Evolutionary conservation across 1,284 basidiomycete species (phyloP), one percentile per base, ranked within the genome.

Genomic region (Ceratobasidium sp.): DNA sequence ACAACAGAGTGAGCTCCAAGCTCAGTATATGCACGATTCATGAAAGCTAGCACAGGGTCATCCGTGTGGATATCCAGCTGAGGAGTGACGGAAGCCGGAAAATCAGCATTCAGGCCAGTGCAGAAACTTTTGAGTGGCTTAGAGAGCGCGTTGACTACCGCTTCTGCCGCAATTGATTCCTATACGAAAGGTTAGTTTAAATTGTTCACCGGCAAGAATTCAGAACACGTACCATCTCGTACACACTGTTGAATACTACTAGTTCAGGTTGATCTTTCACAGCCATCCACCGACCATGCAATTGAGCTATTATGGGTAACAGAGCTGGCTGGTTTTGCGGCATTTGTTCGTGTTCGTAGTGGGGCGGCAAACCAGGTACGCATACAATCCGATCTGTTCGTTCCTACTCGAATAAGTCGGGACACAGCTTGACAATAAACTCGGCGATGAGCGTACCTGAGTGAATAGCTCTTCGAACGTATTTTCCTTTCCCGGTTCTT

Each of bases 281-380:
- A 44, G 28, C 38, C 50, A 42, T n/a, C 70, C 70, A 61, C 7
- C 70, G 57, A 10, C 12, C 26, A n/a, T 50, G 23, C 44, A 50
- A 33, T 20, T 44, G n/a, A 23, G 26, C 33, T 7, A 64, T 17
- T 10, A 52, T 7, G 10, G 70, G 44, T 9, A 48, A 26, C 5
- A 64, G n/a, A 26, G 48, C 20, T 2, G 70, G 46, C 28, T 62
- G 56, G 17, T 28, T 15, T 50, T 73, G 70, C 6, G 70, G 70
- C 13, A 73, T 44, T 50, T 62, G 70, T n/a, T 73, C 70, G 23
- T 62, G 59, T n/a, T 73, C 70, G 28, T 73, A 62, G 57, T 62
- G 70, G 23, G 46, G 10, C 12, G 59, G 44, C 6, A 73, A 13
- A 38, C 70, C 70, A 6, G 70, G 70, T 20, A 73, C 23, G 46